Base-by-base conservation (phyloP, 2,329 filamentous ascomycete species). In the Penicillium fuscoglaucum region DNA sequence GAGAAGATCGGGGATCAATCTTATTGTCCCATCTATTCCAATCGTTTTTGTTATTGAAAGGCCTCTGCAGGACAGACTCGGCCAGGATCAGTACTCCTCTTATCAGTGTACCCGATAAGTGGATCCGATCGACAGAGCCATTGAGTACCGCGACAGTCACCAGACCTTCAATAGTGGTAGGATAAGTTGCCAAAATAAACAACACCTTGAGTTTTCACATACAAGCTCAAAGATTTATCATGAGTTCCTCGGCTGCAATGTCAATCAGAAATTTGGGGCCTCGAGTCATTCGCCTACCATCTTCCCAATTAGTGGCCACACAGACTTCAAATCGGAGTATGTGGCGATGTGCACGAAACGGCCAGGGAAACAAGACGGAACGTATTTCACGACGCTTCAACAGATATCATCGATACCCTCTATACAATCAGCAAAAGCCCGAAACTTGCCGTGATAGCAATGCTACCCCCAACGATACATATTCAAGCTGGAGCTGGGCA, bases 161-260 rank as follows among this genome's bases (percentile, higher is more conserved):
- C 40, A 28, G 19, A 35, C 21, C 15, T 45, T 45, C 15, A 15
- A 45, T 35, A 44, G 8, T 9, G 28, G 29, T 28, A 31, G 41
- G 12, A 26, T 33, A 24, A 15, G 28, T 28, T 26, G 15, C 19
- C 19, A 15, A 24, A 21, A 15, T 26, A 15, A 29, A 19, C 19
- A 28, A 9, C 4, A 53, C 5, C 9, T 46, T 21, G 26, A n/a
- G 12, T 12, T 28, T 28, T 31, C 1, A 21, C 15, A 29, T 33
- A 44, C 9, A n/a, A 43, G 9, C 19, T 19, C 7, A 9, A 35
- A 17, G 9, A 54, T 28, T 15, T 19, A 59, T 15, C 56, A 67
- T 67, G 62, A 62, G 58, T 52, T 64, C 55, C 45, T 61, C 60
- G 4, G 46, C 55, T n/a, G 50, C 55, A 39, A 44, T 59, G 4